A percentile compares a stretch with the other conserved stretches of the same genome.
Conservation (phyloP, 169 alveolate species). For the Plasmodium relictum region DNA sequence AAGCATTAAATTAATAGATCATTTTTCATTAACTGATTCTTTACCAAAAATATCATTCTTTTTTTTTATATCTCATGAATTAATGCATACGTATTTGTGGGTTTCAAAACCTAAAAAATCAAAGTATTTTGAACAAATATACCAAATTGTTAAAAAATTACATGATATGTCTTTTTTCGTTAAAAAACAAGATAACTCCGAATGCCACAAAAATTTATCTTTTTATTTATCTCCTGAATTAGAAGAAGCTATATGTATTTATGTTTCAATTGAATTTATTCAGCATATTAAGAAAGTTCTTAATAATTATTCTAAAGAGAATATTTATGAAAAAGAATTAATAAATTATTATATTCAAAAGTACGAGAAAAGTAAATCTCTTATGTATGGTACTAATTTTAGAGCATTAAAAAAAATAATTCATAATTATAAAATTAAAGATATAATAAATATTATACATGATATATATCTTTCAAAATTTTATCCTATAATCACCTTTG, state of each 20-base stretch:
- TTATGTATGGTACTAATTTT: conserved; percentile 32
- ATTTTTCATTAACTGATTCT: conserved; percentile 25
- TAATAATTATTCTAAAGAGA: neutral
- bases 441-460: conserved; percentile 13
- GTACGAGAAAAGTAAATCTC: conserved; percentile 30
- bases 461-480: conserved; percentile 25
- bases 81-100: conserved; percentile 58
- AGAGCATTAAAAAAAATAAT: conserved; percentile 19
- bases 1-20: conserved; percentile 28
- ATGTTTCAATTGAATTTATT: conserved; percentile 28
- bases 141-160: conserved; percentile 7
- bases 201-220: conserved; percentile 26
- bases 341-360: conserved; percentile 27
- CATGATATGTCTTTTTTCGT: conserved; percentile 1
- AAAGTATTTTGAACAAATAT: neutral
- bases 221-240: conserved; percentile 33
- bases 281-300: neutral
- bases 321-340: conserved; percentile 8
- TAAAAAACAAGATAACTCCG: neutral
- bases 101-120: conserved; percentile 11
- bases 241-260: conserved; percentile 51
- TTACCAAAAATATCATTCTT: conserved; percentile 36
- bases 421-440: conserved; percentile 20
- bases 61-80: conserved; percentile 41
- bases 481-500: conserved; percentile 36